Percentiles rank a stretch among this genome's conserved stretches.
phyloP scores from a whole-genome alignment of 176 grass and related monocot genomes.

The Paspalum notatum region DNA sequence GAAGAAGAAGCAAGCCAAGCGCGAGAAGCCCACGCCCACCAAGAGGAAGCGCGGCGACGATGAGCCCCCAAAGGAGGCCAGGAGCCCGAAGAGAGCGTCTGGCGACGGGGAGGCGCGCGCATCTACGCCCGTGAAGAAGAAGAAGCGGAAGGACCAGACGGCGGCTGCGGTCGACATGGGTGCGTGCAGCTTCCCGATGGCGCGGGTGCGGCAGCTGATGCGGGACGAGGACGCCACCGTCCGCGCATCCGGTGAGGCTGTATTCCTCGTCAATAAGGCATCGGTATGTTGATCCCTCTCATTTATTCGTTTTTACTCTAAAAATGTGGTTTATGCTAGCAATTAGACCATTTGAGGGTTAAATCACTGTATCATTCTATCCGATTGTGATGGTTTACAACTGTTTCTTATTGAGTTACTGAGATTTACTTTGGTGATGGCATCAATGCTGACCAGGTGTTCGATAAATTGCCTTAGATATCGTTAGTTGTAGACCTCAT shows the following conservation, averaged over 20 bases:
- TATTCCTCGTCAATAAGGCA: slow-evolving; percentile 95
- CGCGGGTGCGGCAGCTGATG: slow-evolving; percentile 68
- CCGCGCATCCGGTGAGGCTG: slow-evolving; percentile 57
- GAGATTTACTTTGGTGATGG: background rate
- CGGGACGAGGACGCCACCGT: slow-evolving; percentile 57
- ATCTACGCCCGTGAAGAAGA: slow-evolving; percentile 45
- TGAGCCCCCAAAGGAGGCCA: slow-evolving; percentile 13
- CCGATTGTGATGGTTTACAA: background rate
- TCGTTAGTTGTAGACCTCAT: background rate
- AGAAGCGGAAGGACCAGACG: slow-evolving; percentile 46
- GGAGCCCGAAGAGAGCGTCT: slow-evolving; percentile 29
- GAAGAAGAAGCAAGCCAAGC: slow-evolving; percentile 24
- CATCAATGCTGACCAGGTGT: background rate
- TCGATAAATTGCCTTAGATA: slow-evolving; percentile 11
- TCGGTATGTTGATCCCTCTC: slow-evolving; percentile 41
- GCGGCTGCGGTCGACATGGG: background rate
- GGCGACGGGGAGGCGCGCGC: background rate
- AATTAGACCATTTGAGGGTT: slow-evolving; percentile 1
- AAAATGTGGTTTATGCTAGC: background rate
- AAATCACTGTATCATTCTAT: background rate
- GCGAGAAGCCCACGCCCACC: slow-evolving; percentile 17
- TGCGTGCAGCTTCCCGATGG: slow-evolving; percentile 64
- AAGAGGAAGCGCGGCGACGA: slow-evolving; percentile 43
- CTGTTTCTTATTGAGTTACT: background rate
- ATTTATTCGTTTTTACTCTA: background rate